Evolutionary conservation across 768 basidiomycete species (phyloP), one percentile per base, ranked within the genome.

Genomic region (Hypholoma sublateritium): DNA sequence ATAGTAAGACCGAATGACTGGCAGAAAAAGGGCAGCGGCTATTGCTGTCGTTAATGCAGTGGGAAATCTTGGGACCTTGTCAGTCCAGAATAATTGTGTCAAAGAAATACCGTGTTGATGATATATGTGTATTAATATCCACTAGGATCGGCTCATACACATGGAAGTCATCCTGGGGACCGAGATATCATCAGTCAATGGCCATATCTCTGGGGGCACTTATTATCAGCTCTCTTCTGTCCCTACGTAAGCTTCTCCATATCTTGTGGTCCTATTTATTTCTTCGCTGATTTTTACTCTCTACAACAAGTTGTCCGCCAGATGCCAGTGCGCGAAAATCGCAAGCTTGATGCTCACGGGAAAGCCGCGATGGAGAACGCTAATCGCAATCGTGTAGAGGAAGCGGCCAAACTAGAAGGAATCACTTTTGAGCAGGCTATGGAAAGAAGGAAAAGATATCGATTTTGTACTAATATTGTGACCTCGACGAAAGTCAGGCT

Each of bases 151-250:
- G 83, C 2, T 85, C 84, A 0, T 87, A 80, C 62, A 76, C 79
- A 0, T 88, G 86, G 86, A 81, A 81, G 61, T 64, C 80, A 3
- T 64, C 66, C n/a, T 88, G 86, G 85, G 75, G 83, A 7, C 86
- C 86, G 0, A 61, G 76, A 58, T 88, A 87, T 62, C 84, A 85
- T 47, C 84, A 74, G 42, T 84, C 84, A 0, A 84, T 87, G 83
- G 72, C 74, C 39, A 83, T 88, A 46, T 66, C 72, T 2, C 65
- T 76, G 6, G 67, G 69, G 32, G 68, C 73, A 8, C 66, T 76
- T 7, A 72, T 69, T 24, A 68, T 74, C 17, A 72, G 71, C 56
- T 68, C 69, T 3, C 42, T 73, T 13, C 60, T 76, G 13, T 67
- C 74, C 12, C 58, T 68, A 28, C 57, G 76, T 76, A 62, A 13